Evolutionary conservation across 805 yeast species (phyloP).

Genomic region (Peterozyma toletana): DNA sequence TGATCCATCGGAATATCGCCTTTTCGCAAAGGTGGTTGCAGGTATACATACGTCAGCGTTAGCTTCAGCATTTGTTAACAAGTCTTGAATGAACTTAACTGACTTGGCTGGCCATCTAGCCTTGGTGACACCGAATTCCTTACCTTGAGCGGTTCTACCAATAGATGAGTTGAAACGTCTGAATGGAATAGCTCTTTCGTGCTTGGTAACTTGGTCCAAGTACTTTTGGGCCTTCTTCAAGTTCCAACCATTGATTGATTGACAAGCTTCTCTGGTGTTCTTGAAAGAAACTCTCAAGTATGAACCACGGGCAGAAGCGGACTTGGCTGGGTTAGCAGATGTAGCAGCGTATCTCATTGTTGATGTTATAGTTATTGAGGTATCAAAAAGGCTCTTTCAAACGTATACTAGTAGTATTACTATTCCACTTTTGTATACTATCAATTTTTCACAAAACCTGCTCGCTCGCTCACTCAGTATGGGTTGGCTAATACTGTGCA

Average conservation of each 20-base stretch:
- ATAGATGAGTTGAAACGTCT: conserved; percentile 94
- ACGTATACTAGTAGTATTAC: too few species aligned
- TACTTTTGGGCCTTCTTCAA: conserved; percentile 91
- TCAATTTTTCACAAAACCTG: too few species aligned
- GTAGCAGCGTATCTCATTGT: conserved; percentile 99
- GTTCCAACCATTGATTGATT: conserved; percentile 98
- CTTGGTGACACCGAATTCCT: conserved; percentile 99
- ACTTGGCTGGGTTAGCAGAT: conserved; percentile 98
- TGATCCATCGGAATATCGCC: too few species aligned
- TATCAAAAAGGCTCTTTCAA: too few species aligned
- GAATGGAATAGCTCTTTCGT: conserved; percentile 99
- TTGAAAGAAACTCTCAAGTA: conserved; percentile 99
- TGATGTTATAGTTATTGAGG: conserved; percentile 12
- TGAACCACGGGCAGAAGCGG: conserved; percentile 99
- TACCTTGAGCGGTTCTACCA: conserved; percentile 99
- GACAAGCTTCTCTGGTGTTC: conserved; percentile 99
- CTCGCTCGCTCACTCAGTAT: too few species aligned
- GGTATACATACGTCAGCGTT: conserved; percentile 75
- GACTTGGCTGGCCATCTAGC: conserved; percentile 99
- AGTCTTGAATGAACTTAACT: conserved; percentile 90
- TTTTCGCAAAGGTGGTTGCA: too few species aligned
- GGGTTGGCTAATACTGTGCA: too few species aligned
- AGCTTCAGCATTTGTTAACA: conserved; percentile 95
- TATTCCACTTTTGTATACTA: too few species aligned
- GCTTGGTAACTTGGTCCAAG: conserved; percentile 93